phyloP scores from a whole-genome alignment of 495 filamentous ascomycete genomes.

The Neurospora sp. region DNA sequence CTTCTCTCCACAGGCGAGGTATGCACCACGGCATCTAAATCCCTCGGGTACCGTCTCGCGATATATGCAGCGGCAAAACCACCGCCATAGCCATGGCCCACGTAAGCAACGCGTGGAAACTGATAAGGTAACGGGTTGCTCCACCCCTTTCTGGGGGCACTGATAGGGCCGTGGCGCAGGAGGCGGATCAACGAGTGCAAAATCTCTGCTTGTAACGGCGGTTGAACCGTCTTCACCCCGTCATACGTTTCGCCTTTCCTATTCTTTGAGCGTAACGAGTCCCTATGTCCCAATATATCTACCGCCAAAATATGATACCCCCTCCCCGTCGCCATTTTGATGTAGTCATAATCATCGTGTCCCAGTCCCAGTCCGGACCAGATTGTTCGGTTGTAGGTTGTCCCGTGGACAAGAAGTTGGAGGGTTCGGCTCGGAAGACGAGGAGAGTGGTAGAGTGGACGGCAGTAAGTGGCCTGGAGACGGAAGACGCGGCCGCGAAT shows the following conservation, averaged over 20 bases:
- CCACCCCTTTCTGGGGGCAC: not conserved
- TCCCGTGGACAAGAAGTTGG: constrained; percentile 16
- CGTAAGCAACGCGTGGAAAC: not conserved
- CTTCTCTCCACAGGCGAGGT: not conserved
- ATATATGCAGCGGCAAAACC: too few species aligned
- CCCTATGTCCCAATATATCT: not conserved
- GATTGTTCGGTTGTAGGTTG: constrained; percentile 12
- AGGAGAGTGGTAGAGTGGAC: not conserved
- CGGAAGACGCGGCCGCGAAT: constrained; percentile 2
- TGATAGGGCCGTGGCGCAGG: not conserved
- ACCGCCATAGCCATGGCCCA: not conserved
- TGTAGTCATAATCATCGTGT: not conserved
- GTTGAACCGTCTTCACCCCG: not conserved
- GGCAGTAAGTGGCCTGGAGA: constrained; percentile 10
- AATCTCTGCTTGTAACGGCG: accelerated
- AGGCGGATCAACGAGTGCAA: not conserved
- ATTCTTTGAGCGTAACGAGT: too few species aligned
- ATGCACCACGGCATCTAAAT: not conserved
- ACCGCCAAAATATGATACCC: not conserved
- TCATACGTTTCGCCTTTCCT: not conserved
- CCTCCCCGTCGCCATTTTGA: not conserved
- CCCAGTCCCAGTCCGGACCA: constrained; percentile 8
- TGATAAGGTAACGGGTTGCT: not conserved
- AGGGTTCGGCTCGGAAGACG: too few species aligned
- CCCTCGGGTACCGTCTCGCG: not conserved